These are phyloP conservation scores for Saccharomycopsis capsularis DNA, from an alignment of 805 yeast genomes.

Conservation along the genomic window DNA sequence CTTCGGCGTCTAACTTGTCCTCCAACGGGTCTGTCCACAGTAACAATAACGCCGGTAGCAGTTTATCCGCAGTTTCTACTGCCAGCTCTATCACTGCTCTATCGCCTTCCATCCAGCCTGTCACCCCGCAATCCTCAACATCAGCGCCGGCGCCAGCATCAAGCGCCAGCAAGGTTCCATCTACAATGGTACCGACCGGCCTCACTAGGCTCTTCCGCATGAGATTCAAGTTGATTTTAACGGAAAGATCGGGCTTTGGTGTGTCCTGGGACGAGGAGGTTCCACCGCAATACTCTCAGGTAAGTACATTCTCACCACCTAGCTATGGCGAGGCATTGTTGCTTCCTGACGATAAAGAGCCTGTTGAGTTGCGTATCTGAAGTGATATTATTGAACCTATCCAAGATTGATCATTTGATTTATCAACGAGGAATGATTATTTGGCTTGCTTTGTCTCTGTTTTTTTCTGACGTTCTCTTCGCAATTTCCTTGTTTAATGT, in stretches of 20 bases:
- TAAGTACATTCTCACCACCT: constrained; percentile 81
- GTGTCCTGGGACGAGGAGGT: constrained; percentile 99
- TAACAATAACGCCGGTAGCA: background rate
- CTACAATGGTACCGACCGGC: constrained; percentile 61
- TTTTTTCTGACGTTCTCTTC: no score
- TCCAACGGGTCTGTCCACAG: no score
- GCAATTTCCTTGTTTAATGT: no score
- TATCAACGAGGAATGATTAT: no score
- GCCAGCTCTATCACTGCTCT: constrained; percentile 1
- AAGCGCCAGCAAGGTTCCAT: constrained; percentile 2
- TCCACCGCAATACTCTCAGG: constrained; percentile 91
- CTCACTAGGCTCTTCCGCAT: constrained; percentile 90
- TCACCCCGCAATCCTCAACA: constrained; percentile 23
- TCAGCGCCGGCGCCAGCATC: constrained; percentile 11
- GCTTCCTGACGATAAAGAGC: constrained; percentile 12
- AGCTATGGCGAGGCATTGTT: constrained; percentile 39
- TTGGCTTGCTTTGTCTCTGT: no score
- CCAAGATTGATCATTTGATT: no score
- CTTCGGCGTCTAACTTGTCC: background rate
- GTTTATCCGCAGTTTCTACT: background rate
- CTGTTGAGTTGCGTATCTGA: background rate
- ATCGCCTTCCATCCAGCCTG: constrained; percentile 21
- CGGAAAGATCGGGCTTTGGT: constrained; percentile 92
- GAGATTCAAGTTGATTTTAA: constrained; percentile 80
- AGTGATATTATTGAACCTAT: no score